phyloP scores from a whole-genome alignment of 805 yeast genomes.

The Candida nanaspora region DNA sequence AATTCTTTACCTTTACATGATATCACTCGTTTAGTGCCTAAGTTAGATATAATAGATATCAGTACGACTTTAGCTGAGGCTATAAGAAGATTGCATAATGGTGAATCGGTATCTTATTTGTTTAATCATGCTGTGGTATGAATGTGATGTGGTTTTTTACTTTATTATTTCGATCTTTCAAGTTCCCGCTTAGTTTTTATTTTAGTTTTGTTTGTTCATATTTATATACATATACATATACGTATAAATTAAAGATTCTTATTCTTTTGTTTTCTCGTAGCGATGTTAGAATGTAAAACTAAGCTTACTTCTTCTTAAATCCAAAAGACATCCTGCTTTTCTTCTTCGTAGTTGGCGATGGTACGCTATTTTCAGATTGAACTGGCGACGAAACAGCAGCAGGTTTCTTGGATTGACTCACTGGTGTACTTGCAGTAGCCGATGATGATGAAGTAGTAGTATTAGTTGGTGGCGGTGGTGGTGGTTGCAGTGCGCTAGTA shows the following conservation, averaged over 20 bases:
- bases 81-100: slow-evolving; percentile 89
- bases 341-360: slow-evolving; percentile 7
- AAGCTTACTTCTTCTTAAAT: slow-evolving; percentile 10
- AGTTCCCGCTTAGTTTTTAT: too few relatives aligned
- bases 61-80: slow-evolving; percentile 89
- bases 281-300: too few relatives aligned
- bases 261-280: too few relatives aligned
- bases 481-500: too few relatives aligned
- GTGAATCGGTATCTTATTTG: slow-evolving; percentile 87
- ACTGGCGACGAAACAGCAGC: not conserved
- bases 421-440: too few relatives aligned
- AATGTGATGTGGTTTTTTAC: not conserved
- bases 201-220: too few relatives aligned
- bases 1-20: slow-evolving; percentile 84
- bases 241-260: not conserved
- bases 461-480: too few relatives aligned
- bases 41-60: slow-evolving; percentile 76
- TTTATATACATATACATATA: not conserved
- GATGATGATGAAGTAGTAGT: too few relatives aligned
- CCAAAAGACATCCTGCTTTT: slow-evolving; percentile 13
- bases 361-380: not conserved
- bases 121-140: slow-evolving; percentile 51
- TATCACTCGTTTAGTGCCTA: slow-evolving; percentile 50
- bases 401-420: too few relatives aligned
- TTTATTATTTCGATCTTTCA: too few relatives aligned